Conservation (phyloP, 352 stramenopile species). For the Globisporangium iwayamae region DNA sequence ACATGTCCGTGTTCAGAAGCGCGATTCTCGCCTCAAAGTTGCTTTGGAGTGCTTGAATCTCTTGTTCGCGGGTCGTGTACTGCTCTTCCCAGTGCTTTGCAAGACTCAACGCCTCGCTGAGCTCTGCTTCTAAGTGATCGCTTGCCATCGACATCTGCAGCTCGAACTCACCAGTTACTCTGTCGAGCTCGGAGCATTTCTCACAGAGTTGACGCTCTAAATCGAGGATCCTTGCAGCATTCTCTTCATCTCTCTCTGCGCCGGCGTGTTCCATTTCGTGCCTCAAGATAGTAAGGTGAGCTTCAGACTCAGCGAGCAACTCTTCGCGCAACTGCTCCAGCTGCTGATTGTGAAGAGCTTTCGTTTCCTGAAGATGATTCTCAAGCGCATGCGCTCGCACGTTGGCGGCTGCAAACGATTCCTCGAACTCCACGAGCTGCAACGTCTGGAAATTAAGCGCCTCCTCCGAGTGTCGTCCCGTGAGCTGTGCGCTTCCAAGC, state of each 20-base stretch:
- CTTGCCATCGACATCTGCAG: background rate
- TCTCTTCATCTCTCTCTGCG: background rate
- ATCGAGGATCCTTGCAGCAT: background rate
- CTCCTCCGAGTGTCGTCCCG: background rate
- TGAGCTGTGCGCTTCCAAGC: background rate
- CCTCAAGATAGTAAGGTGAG: background rate
- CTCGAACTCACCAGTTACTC: background rate
- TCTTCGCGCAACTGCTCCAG: background rate
- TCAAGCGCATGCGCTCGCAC: background rate
- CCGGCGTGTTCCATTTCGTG: background rate
- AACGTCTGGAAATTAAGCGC: slow-evolving; percentile 5
- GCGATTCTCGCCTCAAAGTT: slow-evolving; percentile 6
- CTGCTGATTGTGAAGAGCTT: background rate
- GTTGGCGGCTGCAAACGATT: background rate
- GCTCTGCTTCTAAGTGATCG: background rate
- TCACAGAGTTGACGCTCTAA: background rate
- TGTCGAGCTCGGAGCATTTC: background rate
- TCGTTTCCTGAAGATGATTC: slow-evolving; percentile 4
- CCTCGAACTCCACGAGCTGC: background rate
- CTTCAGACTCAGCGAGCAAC: background rate
- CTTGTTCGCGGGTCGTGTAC: background rate
- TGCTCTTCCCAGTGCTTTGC: slow-evolving; percentile 1
- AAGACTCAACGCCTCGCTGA: background rate
- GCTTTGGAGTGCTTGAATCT: background rate
- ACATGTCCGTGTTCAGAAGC: background rate